Evolutionary conservation across 306 rosid species (phyloP), one percentile per base, ranked within the genome.

Genomic region (Casuarina cunninghamiana): DNA sequence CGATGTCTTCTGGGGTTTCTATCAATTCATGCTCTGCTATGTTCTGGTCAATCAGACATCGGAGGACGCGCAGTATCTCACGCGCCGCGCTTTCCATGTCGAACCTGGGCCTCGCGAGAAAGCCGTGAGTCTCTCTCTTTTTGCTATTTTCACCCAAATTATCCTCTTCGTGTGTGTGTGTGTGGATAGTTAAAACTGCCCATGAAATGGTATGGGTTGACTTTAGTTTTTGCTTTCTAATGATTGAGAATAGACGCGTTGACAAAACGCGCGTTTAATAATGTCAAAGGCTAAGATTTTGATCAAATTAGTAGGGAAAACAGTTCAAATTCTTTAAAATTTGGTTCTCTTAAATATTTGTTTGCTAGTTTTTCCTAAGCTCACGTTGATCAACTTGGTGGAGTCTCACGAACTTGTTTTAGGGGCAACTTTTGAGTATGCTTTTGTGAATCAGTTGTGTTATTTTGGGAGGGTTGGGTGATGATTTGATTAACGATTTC

Each of bases 51-150:
- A 81, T 19, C 88, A 87, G 91, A 81, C 85, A 44, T 17, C 83
- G 38, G 86, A 75, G 77, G 90, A 79, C 77, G 83, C 80, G 46
- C 69, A 80, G 43, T 82, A 91, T 44, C 81, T 72, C 48, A 58
- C 88, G 44, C 91, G 96, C 75, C 97, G 97, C 72, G 87, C 83
- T 82, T 88, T 75, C 80, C 98, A 95, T 75, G 55, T 87, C 83
- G 89, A 88, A 76, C 93, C 89, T 6, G 97, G 97, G 8, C 26
- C 88, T 50, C 98, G 98, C 66, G 96, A 92, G 85, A 87, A 89
- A 86, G 98, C 97, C 57, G 98, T 92, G 83, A 91, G 89, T 46
- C 44, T 73, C 26, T n/a, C 61, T 26, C 46, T 10, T 71, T 39
- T 77, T 44, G 41, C 48, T 17, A 39, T 68, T 76, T 65, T 2